Base-by-base conservation (phyloP, 1,284 basidiomycete species). In the Chalciporus sp. region DNA sequence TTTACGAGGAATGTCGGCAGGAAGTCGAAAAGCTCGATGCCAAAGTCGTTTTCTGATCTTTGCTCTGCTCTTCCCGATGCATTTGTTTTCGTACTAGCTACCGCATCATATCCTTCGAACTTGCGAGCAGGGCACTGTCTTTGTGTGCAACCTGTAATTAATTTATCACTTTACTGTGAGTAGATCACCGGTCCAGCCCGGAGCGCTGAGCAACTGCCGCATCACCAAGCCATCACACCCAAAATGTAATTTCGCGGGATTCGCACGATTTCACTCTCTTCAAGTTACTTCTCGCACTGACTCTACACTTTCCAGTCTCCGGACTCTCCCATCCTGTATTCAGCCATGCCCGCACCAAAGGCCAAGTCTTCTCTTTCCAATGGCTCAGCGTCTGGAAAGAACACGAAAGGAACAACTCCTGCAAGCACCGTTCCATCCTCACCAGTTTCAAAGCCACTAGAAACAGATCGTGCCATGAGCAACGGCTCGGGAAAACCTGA, bases 1-100 rank as follows among this genome's bases (percentile, higher is more conserved):
- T 91, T 58, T 96, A 94, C 73, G 82, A 91, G 50, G 90, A 95
- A 70, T 88, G 92, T 65, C 85, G 84, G 65, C 82, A 83, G 68
- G 95, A 98, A 76, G 90, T 95, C 51, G 84, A 84, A 74, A 88
- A 87, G 72, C 77, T 96, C 58, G 88, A 92, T 74, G 79, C 82
- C 53, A 80, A 83, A 59, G 75, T 91, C 63, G 74, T 86, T 59
- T 86, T 90, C 68, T 92, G 76, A 72, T 50, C 40, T 46, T 58
- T 17, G 20, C 12, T n/a, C 19, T 45, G 20, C 26, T 23, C 12
- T 40, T 11, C 19, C n/a, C 37, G n/a, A 47, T 42, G 23, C 40
- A 23, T 23, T 27, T 42, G 42, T 35, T 35, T n/a, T 35, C 37
- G 17, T 39, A 37, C 37, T 9, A 17, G 17, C 37, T 19, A 8